phyloP scores from a whole-genome alignment of 768 basidiomycete species.

The Pleurotus platypus region DNA sequence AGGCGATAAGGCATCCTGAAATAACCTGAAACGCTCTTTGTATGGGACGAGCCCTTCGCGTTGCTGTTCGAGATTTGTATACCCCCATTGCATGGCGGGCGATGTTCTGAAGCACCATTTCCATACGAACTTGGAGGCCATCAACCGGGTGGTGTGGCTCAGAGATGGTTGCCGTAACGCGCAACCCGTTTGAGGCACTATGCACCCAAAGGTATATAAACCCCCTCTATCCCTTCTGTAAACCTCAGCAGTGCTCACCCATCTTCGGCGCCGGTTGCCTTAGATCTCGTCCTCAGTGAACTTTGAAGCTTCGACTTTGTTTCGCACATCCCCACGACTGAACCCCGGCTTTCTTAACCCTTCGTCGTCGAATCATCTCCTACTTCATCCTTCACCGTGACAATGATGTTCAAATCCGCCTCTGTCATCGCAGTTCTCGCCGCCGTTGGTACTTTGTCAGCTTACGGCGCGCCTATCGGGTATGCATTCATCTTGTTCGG shows the following conservation, averaged over 20 bases:
- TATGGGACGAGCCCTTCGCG: no score
- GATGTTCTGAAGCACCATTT: neutral
- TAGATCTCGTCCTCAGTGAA: conserved; percentile 8
- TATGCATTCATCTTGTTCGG: neutral
- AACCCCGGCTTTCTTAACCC: neutral
- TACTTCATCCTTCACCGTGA: neutral
- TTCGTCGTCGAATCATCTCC: conserved; percentile 1
- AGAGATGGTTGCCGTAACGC: neutral
- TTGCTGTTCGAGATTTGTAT: neutral
- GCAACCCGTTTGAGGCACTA: neutral
- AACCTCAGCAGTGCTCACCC: conserved; percentile 8
- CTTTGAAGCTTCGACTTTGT: conserved; percentile 5
- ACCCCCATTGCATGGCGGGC: neutral
- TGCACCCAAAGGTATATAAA: conserved; percentile 1
- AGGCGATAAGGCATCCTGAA: no score
- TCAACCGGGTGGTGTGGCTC: no score
- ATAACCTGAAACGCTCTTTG: no score
- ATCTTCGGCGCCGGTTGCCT: conserved; percentile 8
- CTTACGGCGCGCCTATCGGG: neutral
- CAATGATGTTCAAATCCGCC: conserved; percentile 6
- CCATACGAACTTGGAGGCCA: neutral
- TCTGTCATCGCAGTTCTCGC: conserved; percentile 1
- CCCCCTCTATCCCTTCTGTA: neutral
- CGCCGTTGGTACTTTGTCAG: neutral
- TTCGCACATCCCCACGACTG: neutral